phyloP scores from a whole-genome alignment of 257 asterid species.

The Lantana camara region DNA sequence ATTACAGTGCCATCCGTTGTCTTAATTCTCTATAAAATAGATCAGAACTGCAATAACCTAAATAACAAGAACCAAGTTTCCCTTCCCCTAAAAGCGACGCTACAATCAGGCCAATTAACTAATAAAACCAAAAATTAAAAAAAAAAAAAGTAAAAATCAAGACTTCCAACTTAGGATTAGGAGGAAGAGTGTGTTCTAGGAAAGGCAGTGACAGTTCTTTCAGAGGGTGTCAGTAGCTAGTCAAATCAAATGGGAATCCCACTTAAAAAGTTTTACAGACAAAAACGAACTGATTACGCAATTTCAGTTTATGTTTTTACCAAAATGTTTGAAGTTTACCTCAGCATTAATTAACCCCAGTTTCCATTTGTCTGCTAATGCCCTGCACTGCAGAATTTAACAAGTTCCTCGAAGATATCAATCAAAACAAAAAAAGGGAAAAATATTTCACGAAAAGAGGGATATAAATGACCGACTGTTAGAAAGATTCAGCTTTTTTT shows the following conservation, averaged over 20 bases:
- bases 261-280: not conserved
- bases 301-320: constrained; percentile 20
- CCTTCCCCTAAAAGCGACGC: not conserved
- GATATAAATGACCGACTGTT: constrained; percentile 26
- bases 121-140: not conserved
- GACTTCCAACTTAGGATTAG: constrained; percentile 32
- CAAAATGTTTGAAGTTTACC: no score
- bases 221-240: constrained; percentile 55
- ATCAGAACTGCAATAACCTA: no score
- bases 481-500: constrained; percentile 29
- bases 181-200: constrained; percentile 37
- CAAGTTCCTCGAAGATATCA: not conserved
- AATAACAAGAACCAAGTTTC: no score
- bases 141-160: not conserved
- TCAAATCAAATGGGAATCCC: constrained; percentile 61
- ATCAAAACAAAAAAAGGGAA: not conserved
- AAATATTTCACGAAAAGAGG: constrained; percentile 28
- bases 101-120: not conserved
- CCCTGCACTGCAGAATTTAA: not conserved
- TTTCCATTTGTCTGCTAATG: constrained; percentile 30
- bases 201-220: constrained; percentile 28
- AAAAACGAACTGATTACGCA: constrained; percentile 29
- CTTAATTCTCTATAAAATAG: not conserved
- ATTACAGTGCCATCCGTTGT: no score
- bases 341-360: constrained; percentile 17